Evolutionary conservation across 1,139 yeast species (phyloP), one percentile per base, ranked within the genome.

Genomic region (Kodamaea ohmeri): DNA sequence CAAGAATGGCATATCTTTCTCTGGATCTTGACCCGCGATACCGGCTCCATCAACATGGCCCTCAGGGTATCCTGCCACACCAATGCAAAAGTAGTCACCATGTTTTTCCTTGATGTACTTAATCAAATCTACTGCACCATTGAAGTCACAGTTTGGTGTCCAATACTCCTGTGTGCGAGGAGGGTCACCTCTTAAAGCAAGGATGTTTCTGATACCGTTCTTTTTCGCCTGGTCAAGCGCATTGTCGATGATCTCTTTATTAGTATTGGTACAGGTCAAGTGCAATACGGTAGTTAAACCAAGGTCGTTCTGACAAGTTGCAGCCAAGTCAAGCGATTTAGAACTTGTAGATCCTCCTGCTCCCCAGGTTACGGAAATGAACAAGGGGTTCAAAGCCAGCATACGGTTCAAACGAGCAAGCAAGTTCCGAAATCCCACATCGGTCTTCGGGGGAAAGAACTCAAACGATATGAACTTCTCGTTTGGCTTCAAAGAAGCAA

Each of bases 361-460:
- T 20, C 98, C 98, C 97, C 98, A 92, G 0, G 99, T 94, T 8
- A 94, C 84, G 2, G 96, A 87, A 38, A 90, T 82, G 58, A 92
- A 94, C 17, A 84, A 64, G 3, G 97, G 97, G 39, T 89, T 90
- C 47, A 92, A 66, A 3, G 85, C 83, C 53, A 85, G 78, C 94
- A 92, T 84, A 55, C 99, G 81, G 53, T 79, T 79, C 62, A 92
- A 78, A 61, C 99, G 82, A 25, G 90, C 88, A 36, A 86, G 67
- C 45, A 92, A 67, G 61, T 94, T 92, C 46, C 85, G 75, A 56
- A 85, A 76, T 49, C 97, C 98, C 11, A 82, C 72, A 56, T 83
- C 86, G 1, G 98, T 92, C 60, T 92, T 89, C 16, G 98, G 98
- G 7, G 99, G 98, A 64, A 94, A 92, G 61, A 92, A 92, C 67